These are phyloP conservation scores for Rhinocladiella similis DNA, from an alignment of 2,329 filamentous ascomycete species.

Conservation along the genomic window DNA sequence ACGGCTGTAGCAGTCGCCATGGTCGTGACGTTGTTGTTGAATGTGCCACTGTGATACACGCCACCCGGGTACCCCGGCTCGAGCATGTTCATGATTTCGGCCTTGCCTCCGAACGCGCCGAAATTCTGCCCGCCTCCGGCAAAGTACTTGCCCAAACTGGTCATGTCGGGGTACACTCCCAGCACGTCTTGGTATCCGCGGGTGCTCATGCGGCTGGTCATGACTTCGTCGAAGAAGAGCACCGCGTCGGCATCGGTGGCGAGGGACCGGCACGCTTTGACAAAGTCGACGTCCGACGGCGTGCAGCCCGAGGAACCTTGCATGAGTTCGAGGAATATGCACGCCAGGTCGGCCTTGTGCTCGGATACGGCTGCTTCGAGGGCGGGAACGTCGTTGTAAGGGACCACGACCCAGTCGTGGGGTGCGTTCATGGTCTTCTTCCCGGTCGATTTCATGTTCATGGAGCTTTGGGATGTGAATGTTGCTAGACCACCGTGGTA, in stretches of 20 bases:
- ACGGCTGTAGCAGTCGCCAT: slow-evolving; percentile 5
- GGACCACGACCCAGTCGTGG: neutral
- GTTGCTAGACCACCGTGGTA: slow-evolving; percentile 1
- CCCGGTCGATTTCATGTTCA: slow-evolving; percentile 1
- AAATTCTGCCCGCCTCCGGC: slow-evolving; percentile 67
- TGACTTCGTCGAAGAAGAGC: slow-evolving; percentile 7
- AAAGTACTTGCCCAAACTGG: slow-evolving; percentile 65
- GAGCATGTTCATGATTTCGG: slow-evolving; percentile 55
- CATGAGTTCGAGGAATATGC: slow-evolving; percentile 3
- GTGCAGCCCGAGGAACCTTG: slow-evolving; percentile 3
- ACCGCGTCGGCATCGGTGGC: neutral
- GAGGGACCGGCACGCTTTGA: neutral
- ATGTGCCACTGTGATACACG: slow-evolving; percentile 5
- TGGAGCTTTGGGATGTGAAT: neutral
- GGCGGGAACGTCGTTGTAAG: neutral
- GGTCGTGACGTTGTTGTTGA: slow-evolving; percentile 9
- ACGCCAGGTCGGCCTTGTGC: neutral
- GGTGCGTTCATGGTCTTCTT: slow-evolving; percentile 5
- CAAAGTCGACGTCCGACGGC: neutral
- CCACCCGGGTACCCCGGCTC: neutral
- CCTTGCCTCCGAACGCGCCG: slow-evolving; percentile 64
- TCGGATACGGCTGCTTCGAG: neutral
- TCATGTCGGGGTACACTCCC: slow-evolving; percentile 58
- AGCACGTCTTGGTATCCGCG: slow-evolving; percentile 47
- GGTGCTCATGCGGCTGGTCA: slow-evolving; percentile 51